Conservation (phyloP, 2,329 filamentous ascomycete species). For the Penicillium fuscoglaucum region DNA sequence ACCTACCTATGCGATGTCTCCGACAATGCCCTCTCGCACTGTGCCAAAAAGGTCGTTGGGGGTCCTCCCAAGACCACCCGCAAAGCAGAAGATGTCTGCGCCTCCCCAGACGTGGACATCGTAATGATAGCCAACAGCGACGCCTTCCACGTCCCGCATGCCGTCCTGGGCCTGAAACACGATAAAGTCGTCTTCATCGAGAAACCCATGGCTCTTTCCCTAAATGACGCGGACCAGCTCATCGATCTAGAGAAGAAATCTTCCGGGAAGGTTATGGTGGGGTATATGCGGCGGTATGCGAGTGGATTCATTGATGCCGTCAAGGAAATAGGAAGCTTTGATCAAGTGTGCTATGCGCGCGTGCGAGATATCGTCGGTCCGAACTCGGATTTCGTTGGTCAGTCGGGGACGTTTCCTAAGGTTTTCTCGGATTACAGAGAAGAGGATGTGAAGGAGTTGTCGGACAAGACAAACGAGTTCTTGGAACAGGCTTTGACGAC, state of each 20-base stretch:
- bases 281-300: conserved; percentile 62
- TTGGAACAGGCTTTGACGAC: conserved; percentile 30
- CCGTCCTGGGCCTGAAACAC: conserved; percentile 50
- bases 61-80: conserved; percentile 32
- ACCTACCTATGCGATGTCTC: conserved; percentile 57
- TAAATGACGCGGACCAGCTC: conserved; percentile 47
- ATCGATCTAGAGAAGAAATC: conserved; percentile 51
- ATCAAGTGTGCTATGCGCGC: conserved; percentile 54
- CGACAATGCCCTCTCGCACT: conserved; percentile 41
- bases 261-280: conserved; percentile 54
- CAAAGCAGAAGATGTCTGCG: conserved; percentile 46
- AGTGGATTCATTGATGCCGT: conserved; percentile 54
- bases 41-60: conserved; percentile 32
- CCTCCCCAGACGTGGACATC: conserved; percentile 49
- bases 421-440: conserved; percentile 46
- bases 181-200: conserved; percentile 59
- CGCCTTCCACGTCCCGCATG: conserved; percentile 53
- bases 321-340: conserved; percentile 52
- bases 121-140: conserved; percentile 54
- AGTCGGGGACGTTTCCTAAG: conserved; percentile 36
- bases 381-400: conserved; percentile 43
- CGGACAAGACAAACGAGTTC: conserved; percentile 26
- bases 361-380: conserved; percentile 55
- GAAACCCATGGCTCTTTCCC: conserved; percentile 55
- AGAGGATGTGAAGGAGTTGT: conserved; percentile 26